These are phyloP conservation scores for Zygotorulaspora florentina DNA, from an alignment of 805 yeast species.

Conservation along the genomic window DNA sequence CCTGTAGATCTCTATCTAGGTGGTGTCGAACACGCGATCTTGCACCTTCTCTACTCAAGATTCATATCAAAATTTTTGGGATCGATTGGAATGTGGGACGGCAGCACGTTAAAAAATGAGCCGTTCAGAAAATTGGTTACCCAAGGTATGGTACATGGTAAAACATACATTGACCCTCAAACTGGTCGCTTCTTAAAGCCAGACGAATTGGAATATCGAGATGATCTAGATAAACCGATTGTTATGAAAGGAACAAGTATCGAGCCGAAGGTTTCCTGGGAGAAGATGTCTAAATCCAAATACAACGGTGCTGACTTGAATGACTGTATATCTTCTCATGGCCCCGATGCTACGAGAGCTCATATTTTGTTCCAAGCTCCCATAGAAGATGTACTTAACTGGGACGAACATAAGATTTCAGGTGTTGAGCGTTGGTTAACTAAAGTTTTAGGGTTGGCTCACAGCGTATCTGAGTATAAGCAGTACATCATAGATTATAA, in stretches of 20 bases:
- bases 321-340: conserved; percentile 66
- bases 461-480: conserved; percentile 8
- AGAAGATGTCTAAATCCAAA: conserved; percentile 96
- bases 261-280: conserved; percentile 56
- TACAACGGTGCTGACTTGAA: conserved; percentile 91
- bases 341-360: conserved; percentile 93
- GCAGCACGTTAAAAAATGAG: conserved; percentile 56
- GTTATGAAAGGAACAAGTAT: conserved; percentile 47
- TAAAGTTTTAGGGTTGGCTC: conserved; percentile 41
- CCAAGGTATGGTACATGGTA: conserved; percentile 98
- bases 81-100: conserved; percentile 65
- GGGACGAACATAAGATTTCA: conserved; percentile 85
- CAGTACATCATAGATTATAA: conserved; percentile 5
- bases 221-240: conserved; percentile 38
- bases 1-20: conserved; percentile 93
- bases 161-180: conserved; percentile 67
- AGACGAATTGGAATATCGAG: conserved; percentile 53
- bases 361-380: conserved; percentile 93
- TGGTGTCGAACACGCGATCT: conserved; percentile 94
- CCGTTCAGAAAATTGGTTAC: conserved; percentile 80
- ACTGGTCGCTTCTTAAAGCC: conserved; percentile 76
- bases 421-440: conserved; percentile 87
- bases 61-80: conserved; percentile 78
- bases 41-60: conserved; percentile 82
- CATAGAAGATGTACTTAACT: conserved; percentile 68